phyloP scores from a whole-genome alignment of 352 stramenopile species.

The Elongisporangium prolatum region DNA sequence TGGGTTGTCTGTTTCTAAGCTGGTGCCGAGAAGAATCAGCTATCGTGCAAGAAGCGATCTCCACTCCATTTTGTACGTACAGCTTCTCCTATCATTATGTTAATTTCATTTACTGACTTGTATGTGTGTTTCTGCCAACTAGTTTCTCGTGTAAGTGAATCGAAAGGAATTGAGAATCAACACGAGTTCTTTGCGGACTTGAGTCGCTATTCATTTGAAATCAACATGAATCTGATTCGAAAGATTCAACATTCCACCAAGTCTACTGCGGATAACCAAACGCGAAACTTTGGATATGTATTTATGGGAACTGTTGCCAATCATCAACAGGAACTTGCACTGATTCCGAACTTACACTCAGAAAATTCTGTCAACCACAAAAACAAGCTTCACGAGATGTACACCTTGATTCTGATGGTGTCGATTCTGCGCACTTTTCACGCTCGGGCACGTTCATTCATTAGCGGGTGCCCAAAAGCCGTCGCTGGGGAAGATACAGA shows the following conservation, averaged over 20 bases:
- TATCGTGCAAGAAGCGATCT: constrained; percentile 62
- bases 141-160: background rate
- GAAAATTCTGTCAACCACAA: constrained; percentile 22
- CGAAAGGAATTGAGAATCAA: background rate
- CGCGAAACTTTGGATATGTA: background rate
- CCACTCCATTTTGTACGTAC: constrained; percentile 47
- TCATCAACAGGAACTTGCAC: background rate
- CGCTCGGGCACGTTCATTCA: constrained; percentile 52
- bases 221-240: background rate
- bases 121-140: background rate
- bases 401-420: constrained; percentile 79
- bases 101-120: background rate
- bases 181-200: background rate
- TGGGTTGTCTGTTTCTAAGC: constrained; percentile 65
- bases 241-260: background rate
- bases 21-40: constrained; percentile 63
- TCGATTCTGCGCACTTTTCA: constrained; percentile 74
- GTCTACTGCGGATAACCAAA: background rate
- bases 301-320: background rate
- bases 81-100: background rate
- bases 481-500: constrained; percentile 16
- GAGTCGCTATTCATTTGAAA: background rate
- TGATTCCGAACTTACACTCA: background rate
- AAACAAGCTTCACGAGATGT: constrained; percentile 76
- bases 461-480: constrained; percentile 30